Percentiles rank a stretch among this genome's conserved stretches.
Evolutionary conservation across 495 filamentous ascomycete genomes (phyloP).

Genomic region (Lasiosphaeris hirsuta): DNA sequence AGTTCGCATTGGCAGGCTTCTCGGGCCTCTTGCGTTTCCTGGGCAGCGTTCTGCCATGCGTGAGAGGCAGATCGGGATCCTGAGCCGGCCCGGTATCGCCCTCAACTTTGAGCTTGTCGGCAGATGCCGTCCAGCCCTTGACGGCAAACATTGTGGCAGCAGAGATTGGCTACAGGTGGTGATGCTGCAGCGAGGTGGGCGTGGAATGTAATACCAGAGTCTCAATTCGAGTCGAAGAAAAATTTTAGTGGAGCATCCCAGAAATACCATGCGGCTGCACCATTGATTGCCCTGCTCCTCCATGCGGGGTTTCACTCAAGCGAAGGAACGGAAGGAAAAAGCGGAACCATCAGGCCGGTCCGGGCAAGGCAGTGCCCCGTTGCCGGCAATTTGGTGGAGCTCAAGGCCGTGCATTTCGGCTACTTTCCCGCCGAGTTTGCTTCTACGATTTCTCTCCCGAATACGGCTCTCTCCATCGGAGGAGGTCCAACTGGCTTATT

Average conservation of each 20-base stretch:
- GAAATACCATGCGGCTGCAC: background rate
- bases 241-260: conserved; percentile 15
- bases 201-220: background rate
- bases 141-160: conserved; percentile 77
- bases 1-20: conserved; percentile 22
- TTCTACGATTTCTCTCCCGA: too few relatives aligned
- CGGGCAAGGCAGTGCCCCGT: too few relatives aligned
- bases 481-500: too few relatives aligned
- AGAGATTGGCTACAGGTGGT: background rate
- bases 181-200: background rate
- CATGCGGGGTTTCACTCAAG: background rate
- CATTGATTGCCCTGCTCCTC: background rate
- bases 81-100: conserved; percentile 35
- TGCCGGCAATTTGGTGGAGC: too few relatives aligned
- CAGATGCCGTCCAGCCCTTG: conserved; percentile 80
- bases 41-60: conserved; percentile 24
- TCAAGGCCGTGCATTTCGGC: too few relatives aligned
- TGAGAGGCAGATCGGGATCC: conserved; percentile 11
- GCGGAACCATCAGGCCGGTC: too few relatives aligned
- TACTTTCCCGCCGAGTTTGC: too few relatives aligned
- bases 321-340: background rate
- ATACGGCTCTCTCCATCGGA: too few relatives aligned
- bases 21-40: conserved; percentile 60
- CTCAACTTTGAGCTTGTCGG: conserved; percentile 67
- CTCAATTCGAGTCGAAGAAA: background rate